phyloP scores from a whole-genome alignment of 2,329 filamentous ascomycete genomes.

The Botrytis byssoidea region DNA sequence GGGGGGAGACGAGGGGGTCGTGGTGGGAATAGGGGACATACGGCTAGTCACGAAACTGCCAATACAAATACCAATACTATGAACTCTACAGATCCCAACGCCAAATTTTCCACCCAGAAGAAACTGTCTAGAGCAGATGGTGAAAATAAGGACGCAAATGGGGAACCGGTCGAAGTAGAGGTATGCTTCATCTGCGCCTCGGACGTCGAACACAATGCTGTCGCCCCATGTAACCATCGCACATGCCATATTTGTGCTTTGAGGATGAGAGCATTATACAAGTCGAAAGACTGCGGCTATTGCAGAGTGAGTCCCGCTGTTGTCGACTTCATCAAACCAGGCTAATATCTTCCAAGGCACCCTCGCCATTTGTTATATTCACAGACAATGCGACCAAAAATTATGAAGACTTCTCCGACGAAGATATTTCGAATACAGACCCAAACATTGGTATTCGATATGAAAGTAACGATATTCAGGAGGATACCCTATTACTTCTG shows the following conservation, averaged over 20 bases:
- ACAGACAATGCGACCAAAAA: slow-evolving; percentile 79
- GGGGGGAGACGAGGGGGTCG: slow-evolving; percentile 32
- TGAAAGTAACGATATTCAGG: slow-evolving; percentile 82
- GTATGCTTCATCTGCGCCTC: slow-evolving; percentile 98
- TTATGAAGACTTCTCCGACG: slow-evolving; percentile 76
- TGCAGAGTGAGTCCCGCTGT: slow-evolving; percentile 67
- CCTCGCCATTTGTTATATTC: slow-evolving; percentile 83
- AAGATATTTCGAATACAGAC: slow-evolving; percentile 75
- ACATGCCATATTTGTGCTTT: slow-evolving; percentile 96
- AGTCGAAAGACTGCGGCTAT: slow-evolving; percentile 94
- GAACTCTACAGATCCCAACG: not conserved
- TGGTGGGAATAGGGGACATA: slow-evolving; percentile 26
- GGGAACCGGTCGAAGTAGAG: slow-evolving; percentile 62
- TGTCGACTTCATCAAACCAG: slow-evolving; percentile 36
- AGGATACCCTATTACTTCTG: slow-evolving; percentile 83
- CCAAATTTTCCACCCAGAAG: slow-evolving; percentile 1
- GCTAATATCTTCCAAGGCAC: slow-evolving; percentile 50
- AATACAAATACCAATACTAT: slow-evolving; percentile 15
- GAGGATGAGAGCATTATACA: slow-evolving; percentile 88
- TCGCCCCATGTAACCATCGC: slow-evolving; percentile 92
- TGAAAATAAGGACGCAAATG: slow-evolving; percentile 32
- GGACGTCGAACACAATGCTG: slow-evolving; percentile 78
- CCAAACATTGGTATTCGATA: slow-evolving; percentile 89
- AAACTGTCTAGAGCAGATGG: slow-evolving; percentile 7
- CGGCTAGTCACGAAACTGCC: slow-evolving; percentile 11